A percentile compares a stretch with the other conserved stretches of the same genome.
phyloP scores from a whole-genome alignment of 345 rosid species.

The Barbarea vulgaris region DNA sequence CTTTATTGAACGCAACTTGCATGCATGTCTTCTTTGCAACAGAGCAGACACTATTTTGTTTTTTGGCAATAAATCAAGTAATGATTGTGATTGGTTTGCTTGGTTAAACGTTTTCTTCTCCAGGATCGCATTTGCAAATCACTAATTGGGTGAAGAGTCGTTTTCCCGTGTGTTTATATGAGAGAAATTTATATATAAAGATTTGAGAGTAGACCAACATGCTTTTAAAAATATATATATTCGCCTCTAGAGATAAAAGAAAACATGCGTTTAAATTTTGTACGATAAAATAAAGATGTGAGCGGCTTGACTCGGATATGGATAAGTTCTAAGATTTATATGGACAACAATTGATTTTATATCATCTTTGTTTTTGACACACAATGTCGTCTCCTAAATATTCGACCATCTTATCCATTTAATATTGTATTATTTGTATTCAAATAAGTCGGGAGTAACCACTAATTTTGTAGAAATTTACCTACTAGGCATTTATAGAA shows the following conservation, averaged over 20 bases:
- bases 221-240: not conserved
- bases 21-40: constrained; percentile 25
- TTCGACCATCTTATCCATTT: constrained; percentile 13
- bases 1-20: constrained; percentile 16
- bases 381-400: constrained; percentile 7
- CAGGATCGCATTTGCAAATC: constrained; percentile 23
- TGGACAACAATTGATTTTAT: constrained; percentile 29
- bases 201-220: constrained; percentile 22
- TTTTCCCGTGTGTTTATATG: constrained; percentile 26
- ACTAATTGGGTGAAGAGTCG: constrained; percentile 24
- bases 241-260: not conserved
- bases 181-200: not conserved
- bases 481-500: not conserved
- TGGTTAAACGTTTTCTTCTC: constrained; percentile 8
- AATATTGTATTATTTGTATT: not conserved
- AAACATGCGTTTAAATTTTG: constrained; percentile 4
- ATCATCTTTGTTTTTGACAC: constrained; percentile 18
- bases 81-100: constrained; percentile 7
- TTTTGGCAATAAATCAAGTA: constrained; percentile 4
- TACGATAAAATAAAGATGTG: constrained; percentile 1
- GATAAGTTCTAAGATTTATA: constrained; percentile 30
- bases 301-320: constrained; percentile 36
- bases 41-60: not conserved
- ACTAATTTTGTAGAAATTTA: not conserved
- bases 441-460: not conserved